These are phyloP conservation scores for Colletotrichum salicis DNA, from an alignment of 2,329 filamentous ascomycete genomes.

Conservation along the genomic window DNA sequence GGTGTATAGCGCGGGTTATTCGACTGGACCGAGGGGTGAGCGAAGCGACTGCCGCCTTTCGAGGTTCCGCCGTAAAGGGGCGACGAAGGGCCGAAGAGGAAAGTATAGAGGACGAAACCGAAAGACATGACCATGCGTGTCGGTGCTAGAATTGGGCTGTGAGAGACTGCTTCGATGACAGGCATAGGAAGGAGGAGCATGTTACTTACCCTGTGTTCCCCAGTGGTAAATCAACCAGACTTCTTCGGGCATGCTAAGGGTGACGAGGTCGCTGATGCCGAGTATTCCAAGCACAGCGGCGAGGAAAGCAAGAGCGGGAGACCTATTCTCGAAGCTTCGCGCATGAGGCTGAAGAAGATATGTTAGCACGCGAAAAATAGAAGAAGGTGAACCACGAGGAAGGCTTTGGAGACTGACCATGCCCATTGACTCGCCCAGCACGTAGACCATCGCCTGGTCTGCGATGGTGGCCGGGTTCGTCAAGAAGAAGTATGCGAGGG, in stretches of 20 bases:
- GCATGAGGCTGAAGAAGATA: constrained; percentile 65
- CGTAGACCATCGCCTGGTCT: constrained; percentile 82
- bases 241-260: constrained; percentile 76
- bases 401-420: constrained; percentile 66
- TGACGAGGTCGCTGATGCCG: constrained; percentile 72
- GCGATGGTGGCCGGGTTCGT: constrained; percentile 77
- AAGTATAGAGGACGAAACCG: constrained; percentile 70
- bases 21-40: constrained; percentile 48
- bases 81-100: constrained; percentile 65
- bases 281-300: constrained; percentile 72
- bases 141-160: constrained; percentile 57
- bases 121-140: constrained; percentile 74
- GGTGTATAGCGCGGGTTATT: constrained; percentile 50
- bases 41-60: constrained; percentile 43
- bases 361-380: background rate
- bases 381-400: background rate
- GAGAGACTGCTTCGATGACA: constrained; percentile 8
- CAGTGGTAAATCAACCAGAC: constrained; percentile 71
- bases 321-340: constrained; percentile 74
- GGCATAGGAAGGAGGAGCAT: constrained; percentile 47
- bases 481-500: constrained; percentile 85
- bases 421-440: constrained; percentile 85
- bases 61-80: constrained; percentile 54
- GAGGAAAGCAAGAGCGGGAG: constrained; percentile 78
- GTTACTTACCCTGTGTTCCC: constrained; percentile 70